These are phyloP conservation scores for Avena sativa DNA, from an alignment of 176 grass and related monocot species.

Conservation along the genomic window DNA sequence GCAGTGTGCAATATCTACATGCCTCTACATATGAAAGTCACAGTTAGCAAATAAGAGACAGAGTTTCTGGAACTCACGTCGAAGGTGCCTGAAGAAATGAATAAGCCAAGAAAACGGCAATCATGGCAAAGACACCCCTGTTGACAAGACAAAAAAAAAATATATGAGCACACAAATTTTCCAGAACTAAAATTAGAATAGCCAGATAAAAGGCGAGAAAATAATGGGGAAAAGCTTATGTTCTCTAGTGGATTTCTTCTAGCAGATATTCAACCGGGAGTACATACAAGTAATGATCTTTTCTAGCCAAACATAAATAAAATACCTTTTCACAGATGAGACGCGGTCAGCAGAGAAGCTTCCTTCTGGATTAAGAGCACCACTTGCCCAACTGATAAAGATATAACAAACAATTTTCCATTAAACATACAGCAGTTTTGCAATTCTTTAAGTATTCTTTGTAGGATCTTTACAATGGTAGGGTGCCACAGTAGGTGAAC, in stretches of 20 bases:
- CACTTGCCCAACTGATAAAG: slow-evolving; percentile 90
- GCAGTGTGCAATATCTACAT: not conserved
- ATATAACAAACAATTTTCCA: slow-evolving; percentile 18
- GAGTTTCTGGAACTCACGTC: slow-evolving; percentile 65
- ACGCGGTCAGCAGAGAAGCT: slow-evolving; percentile 62
- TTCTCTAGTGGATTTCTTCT: not conserved
- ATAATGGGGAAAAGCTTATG: not conserved
- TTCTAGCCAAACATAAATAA: not conserved
- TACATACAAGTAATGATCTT: not conserved
- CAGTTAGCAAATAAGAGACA: not conserved
- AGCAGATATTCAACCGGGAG: not conserved
- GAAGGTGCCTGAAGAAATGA: slow-evolving; percentile 99
- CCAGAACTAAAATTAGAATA: slow-evolving; percentile 33
- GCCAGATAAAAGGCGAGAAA: slow-evolving; percentile 3
- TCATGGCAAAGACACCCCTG: slow-evolving; percentile 97
- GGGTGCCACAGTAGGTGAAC: not conserved
- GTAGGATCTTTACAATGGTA: not conserved
- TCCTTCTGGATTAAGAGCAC: slow-evolving; percentile 88
- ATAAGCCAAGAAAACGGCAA: slow-evolving; percentile 96
- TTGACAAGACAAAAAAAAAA: slow-evolving; percentile 30
- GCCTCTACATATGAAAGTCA: not conserved
- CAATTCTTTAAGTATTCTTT: not conserved
- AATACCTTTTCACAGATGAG: slow-evolving; percentile 89
- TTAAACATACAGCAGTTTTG: slow-evolving; percentile 17
- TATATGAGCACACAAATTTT: not conserved